Conservation (phyloP, 768 basidiomycete species). For the Tulasnella calospora region DNA sequence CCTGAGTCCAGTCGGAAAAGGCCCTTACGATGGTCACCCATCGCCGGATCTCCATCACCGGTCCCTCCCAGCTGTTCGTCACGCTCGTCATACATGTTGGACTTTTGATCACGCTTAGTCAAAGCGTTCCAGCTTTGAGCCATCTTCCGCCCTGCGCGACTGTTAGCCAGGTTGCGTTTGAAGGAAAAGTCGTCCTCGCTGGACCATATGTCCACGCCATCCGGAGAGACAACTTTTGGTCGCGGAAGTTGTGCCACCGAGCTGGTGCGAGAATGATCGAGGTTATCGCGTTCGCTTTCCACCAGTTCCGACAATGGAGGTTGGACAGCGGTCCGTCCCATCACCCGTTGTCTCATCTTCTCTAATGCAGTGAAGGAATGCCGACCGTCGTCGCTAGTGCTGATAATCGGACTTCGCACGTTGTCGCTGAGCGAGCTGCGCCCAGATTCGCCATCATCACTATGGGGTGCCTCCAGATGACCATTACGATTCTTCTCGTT, state of each 20-base stretch:
- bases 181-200: conserved; percentile 17
- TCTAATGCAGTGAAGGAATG: background rate
- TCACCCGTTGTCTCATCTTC: conserved; percentile 8
- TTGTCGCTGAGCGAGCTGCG: conserved; percentile 12
- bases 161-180: background rate
- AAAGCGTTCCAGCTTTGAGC: conserved; percentile 21
- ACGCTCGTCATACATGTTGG: conserved; percentile 18
- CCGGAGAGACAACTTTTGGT: background rate
- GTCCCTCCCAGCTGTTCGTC: background rate
- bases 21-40: background rate
- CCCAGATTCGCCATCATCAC: conserved; percentile 22
- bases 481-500: background rate
- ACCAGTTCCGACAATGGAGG: background rate
- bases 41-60: background rate
- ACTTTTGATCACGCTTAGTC: background rate
- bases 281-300: background rate
- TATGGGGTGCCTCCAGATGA: background rate
- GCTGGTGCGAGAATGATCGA: background rate
- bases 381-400: conserved; percentile 12
- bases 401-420: conserved; percentile 3
- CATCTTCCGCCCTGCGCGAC: conserved; percentile 14
- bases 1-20: background rate
- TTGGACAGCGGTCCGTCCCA: background rate
- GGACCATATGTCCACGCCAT: background rate
- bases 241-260: background rate